A percentile compares a stretch with the other conserved stretches of the same genome.
Conservation (phyloP, 495 filamentous ascomycete genomes). For the Hypoxylon subgilvum region DNA sequence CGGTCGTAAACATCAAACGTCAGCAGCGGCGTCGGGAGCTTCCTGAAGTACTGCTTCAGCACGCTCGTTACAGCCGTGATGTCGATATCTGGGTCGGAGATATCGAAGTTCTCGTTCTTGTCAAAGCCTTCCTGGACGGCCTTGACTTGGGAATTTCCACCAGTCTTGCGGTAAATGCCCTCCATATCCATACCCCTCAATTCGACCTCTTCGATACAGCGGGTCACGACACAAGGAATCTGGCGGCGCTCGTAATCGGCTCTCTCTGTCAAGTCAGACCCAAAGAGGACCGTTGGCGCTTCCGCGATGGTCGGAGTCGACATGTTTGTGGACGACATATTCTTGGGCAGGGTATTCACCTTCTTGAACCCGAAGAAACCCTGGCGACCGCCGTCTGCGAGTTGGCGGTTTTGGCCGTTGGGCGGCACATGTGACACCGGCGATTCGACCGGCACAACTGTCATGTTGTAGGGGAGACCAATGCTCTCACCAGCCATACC, state of each 20-base stretch:
- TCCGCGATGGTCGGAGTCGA: conserved; percentile 59
- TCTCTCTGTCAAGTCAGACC: conserved; percentile 84
- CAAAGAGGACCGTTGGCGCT: conserved; percentile 73
- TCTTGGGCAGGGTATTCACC: conserved; percentile 52
- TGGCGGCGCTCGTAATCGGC: conserved; percentile 87
- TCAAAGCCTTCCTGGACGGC: conserved; percentile 90
- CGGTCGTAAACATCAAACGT: conserved; percentile 92
- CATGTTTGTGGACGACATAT: conserved; percentile 61
- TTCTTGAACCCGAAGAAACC: conserved; percentile 80
- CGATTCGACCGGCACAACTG: conserved; percentile 55
- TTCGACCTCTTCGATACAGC: conserved; percentile 98
- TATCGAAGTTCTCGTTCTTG: conserved; percentile 79
- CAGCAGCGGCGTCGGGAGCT: conserved; percentile 87
- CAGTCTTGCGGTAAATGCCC: conserved; percentile 97
- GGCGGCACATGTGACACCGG: conserved; percentile 42
- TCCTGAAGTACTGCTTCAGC: conserved; percentile 97
- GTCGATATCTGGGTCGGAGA: conserved; percentile 90
- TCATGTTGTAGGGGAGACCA: conserved; percentile 68
- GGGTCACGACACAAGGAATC: conserved; percentile 87
- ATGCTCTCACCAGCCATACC: conserved; percentile 60
- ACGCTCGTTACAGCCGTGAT: conserved; percentile 96
- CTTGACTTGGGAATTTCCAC: conserved; percentile 85
- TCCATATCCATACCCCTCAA: conserved; percentile 96
- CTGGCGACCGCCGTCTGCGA: conserved; percentile 63
- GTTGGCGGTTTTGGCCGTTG: conserved; percentile 42